A percentile compares a stretch with the other conserved stretches of the same genome.
phyloP scores from a whole-genome alignment of 208 protist species.

The Porcisia deanei region DNA sequence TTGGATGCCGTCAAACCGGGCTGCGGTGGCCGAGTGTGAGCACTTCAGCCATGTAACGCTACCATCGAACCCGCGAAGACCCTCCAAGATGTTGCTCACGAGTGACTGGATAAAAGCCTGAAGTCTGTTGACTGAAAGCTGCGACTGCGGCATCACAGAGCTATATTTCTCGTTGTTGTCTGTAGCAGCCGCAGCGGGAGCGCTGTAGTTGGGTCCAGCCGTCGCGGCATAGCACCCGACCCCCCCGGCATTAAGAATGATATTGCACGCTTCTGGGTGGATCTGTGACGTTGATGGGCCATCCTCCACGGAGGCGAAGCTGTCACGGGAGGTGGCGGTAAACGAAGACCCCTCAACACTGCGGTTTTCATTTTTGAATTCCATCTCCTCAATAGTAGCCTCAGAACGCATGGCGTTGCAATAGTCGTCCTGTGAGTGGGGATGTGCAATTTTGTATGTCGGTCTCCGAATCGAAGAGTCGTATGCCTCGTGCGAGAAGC shows the following conservation, averaged over 20 bases:
- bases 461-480: background rate
- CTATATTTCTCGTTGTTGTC: slow-evolving; percentile 4
- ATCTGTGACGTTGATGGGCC: slow-evolving; percentile 1
- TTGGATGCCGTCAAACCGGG: slow-evolving; percentile 21
- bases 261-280: background rate
- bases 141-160: slow-evolving; percentile 8
- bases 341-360: slow-evolving; percentile 1
- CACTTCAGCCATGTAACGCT: slow-evolving; percentile 32
- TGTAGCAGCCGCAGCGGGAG: background rate
- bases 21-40: slow-evolving; percentile 16
- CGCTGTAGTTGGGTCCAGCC: background rate
- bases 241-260: slow-evolving; percentile 3
- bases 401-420: background rate
- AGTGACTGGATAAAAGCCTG: slow-evolving; percentile 19
- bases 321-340: slow-evolving; percentile 3
- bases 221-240: slow-evolving; percentile 11
- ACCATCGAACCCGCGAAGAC: slow-evolving; percentile 34
- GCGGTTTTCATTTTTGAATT: background rate
- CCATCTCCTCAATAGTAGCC: slow-evolving; percentile 4
- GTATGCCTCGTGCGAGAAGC: too few species aligned
- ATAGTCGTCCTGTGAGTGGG: background rate
- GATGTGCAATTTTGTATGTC: background rate
- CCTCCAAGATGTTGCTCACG: slow-evolving; percentile 28
- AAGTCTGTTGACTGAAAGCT: slow-evolving; percentile 4
- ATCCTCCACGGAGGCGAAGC: slow-evolving; percentile 13